Percentiles rank a stretch among this genome's conserved stretches.
Conservation (phyloP, 192 early-diverging fungal species). For the Chytriomyces confervae region DNA sequence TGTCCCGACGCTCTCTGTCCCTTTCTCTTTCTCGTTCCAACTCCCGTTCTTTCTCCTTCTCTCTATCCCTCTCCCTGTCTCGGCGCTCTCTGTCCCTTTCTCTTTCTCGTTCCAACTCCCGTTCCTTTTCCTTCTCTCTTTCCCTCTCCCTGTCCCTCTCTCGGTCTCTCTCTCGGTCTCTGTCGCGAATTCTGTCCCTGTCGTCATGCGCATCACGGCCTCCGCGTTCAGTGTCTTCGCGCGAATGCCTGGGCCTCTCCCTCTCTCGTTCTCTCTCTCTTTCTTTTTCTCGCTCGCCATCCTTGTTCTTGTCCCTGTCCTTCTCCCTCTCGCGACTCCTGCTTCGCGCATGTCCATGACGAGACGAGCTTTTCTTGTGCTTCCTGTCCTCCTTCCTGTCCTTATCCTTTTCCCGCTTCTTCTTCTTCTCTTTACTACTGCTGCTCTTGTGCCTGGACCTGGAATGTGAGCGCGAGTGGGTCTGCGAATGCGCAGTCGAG, state of each 20-base stretch:
- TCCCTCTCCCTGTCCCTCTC: conserved; percentile 24
- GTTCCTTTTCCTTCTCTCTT: conserved; percentile 34
- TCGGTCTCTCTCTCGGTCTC: not conserved
- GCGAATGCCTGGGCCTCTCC: not conserved
- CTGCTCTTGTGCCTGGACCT: not conserved
- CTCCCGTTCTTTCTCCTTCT: conserved; percentile 39
- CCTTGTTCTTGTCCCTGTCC: not conserved
- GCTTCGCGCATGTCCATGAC: not conserved
- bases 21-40: conserved; percentile 32
- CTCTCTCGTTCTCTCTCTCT: conserved; percentile 12
- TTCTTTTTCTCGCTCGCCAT: not conserved
- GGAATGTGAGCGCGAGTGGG: not conserved
- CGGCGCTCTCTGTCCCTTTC: conserved; percentile 18
- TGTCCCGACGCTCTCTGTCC: conserved; percentile 42
- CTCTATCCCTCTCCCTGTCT: conserved; percentile 42
- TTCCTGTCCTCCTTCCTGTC: not conserved
- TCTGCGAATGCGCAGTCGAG: not conserved
- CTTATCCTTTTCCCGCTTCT: conserved; percentile 9
- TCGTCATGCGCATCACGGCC: not conserved
- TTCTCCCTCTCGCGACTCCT: not conserved
- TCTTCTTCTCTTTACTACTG: not conserved
- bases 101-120: conserved; percentile 31
- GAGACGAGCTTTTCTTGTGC: not conserved
- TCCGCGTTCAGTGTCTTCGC: not conserved
- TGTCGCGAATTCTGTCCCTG: not conserved